Evolutionary conservation across 2,329 filamentous ascomycete genomes (phyloP).

Genomic region (Chaetomiaceae sp.): DNA sequence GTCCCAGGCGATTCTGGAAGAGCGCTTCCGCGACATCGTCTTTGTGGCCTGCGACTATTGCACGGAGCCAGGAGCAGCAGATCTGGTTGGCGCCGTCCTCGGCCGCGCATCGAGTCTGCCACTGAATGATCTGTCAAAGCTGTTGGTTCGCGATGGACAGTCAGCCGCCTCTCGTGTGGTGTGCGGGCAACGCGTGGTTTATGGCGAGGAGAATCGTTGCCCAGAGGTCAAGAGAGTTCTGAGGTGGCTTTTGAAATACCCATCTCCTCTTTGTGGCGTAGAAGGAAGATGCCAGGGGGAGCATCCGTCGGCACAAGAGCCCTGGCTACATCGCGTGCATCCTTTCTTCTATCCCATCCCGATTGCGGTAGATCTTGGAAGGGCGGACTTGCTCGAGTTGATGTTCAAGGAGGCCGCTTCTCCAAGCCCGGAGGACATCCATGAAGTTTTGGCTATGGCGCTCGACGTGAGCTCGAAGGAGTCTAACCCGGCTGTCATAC

Average conservation of each 20-base stretch:
- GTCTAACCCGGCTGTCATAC: not conserved
- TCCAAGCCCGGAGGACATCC: not conserved
- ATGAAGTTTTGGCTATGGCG: constrained; percentile 2
- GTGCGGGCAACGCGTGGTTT: not conserved
- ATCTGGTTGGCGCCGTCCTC: not conserved
- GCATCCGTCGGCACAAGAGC: not conserved
- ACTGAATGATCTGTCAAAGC: not conserved
- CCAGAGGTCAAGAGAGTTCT: not conserved
- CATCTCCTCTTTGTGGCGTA: not conserved
- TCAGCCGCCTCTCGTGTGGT: not conserved
- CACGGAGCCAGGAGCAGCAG: not conserved
- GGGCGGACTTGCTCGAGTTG: not conserved
- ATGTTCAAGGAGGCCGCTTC: not conserved
- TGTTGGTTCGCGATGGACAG: not conserved
- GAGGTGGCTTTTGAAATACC: not conserved
- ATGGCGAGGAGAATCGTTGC: no score
- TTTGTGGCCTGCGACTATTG: not conserved
- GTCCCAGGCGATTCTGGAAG: not conserved
- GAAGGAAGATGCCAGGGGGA: not conserved
- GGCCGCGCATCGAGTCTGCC: not conserved
- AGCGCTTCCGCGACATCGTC: not conserved
- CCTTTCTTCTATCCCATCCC: not conserved
- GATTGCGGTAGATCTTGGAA: not conserved
- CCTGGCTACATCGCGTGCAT: not conserved
- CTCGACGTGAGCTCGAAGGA: not conserved